These are phyloP conservation scores for Scedosporium apiospermum DNA, from an alignment of 2,329 filamentous ascomycete genomes.

Conservation along the genomic window DNA sequence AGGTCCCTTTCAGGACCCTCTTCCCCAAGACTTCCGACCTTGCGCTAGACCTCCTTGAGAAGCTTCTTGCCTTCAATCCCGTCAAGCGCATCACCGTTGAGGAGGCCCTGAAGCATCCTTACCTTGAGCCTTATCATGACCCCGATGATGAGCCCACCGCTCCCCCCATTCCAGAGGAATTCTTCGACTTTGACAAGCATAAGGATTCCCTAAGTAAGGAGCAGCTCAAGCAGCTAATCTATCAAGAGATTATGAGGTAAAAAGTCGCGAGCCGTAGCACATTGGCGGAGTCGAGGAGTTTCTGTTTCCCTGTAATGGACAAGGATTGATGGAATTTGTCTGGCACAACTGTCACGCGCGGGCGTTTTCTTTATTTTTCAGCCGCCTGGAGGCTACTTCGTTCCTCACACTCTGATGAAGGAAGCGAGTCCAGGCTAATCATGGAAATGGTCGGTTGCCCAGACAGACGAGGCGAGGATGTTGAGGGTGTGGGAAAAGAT, in stretches of 20 bases:
- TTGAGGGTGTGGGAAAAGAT: neutral
- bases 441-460: neutral
- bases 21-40: conserved; percentile 99
- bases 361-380: neutral
- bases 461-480: neutral
- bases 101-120: conserved; percentile 93
- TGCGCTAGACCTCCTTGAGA: conserved; percentile 88
- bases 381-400: neutral
- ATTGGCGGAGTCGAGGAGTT: neutral
- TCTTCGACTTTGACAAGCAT: conserved; percentile 99
- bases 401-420: neutral
- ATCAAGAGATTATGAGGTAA: conserved; percentile 82
- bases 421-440: neutral
- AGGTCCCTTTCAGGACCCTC: conserved; percentile 92
- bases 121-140: conserved; percentile 97
- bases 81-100: conserved; percentile 98
- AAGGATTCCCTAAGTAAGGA: conserved; percentile 98
- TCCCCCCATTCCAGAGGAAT: conserved; percentile 93
- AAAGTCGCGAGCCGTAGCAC: neutral
- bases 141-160: conserved; percentile 97
- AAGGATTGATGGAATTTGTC: neutral
- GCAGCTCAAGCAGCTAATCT: conserved; percentile 94
- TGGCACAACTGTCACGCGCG: neutral
- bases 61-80: conserved; percentile 93
- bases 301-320: neutral